Evolutionary conservation across 495 filamentous ascomycete species (phyloP), one percentile per base, ranked within the genome.

Genomic region (Penicillium nucicola): DNA sequence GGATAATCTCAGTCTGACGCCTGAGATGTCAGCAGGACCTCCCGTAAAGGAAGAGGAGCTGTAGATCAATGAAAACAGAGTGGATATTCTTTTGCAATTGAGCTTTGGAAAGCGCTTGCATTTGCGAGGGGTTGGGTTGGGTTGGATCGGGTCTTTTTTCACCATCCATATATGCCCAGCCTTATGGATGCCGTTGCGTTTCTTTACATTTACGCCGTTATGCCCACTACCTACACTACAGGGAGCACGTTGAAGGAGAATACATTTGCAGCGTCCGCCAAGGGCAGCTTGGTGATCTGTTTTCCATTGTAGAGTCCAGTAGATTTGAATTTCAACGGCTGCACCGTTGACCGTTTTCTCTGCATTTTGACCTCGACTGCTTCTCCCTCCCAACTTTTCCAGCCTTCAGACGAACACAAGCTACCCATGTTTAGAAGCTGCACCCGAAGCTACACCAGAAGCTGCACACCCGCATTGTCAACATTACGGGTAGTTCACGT

Each of bases 31-130:
- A n/a, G 25, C 28, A 12, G 46, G 28, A 23, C 46, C 46, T 8
- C 36, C 36, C 14, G 28, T n/a, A 8, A 28, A 22, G 2, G 72
- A 76, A 3, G 72, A 76, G 45, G 72, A 76, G 45, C 49, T 75
- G 42, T 75, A 55, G 71, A 13, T 25, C 45, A 18, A 30, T 14
- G 15, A 31, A 39, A 33, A 33, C 15, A 38, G 18, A 34, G 8
- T 25, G 6, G 2, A 14, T 14, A 22, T 12, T 18, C 30, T 23
- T 30, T 25, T 22, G 25, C 17, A 39, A 17, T 30, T 46, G 25
- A 20, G 13, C 33, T 46, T 19, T 38, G 32, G 33, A 28, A 37
- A 46, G 33, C 33, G 35, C 15, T 46, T 31, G 8, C 35, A 36
- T 37, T 37, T 25, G 14, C 43, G n/a, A 23, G 36, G 36, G 23